Conservation (phyloP, 2,329 filamentous ascomycete species). For the Epichloe baconii region DNA sequence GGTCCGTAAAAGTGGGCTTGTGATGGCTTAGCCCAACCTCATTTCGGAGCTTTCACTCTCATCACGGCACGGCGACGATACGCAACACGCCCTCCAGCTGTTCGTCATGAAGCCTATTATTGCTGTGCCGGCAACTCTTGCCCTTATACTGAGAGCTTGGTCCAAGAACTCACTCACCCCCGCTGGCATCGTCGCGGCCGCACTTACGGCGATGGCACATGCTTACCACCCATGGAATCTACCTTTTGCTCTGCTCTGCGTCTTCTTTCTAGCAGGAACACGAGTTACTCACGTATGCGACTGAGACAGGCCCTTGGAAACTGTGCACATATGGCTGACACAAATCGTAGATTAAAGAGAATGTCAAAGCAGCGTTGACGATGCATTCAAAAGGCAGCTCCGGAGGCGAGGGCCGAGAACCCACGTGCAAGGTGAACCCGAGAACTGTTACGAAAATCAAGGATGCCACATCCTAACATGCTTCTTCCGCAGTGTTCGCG, state of each 20-base stretch:
- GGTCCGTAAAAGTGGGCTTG: too few species aligned
- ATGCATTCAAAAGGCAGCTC: conserved; percentile 58
- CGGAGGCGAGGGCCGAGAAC: conserved; percentile 71
- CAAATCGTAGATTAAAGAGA: conserved; percentile 59
- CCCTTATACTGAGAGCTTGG: conserved; percentile 54
- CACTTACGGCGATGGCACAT: conserved; percentile 63
- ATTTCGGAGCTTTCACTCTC: neutral
- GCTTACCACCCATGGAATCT: conserved; percentile 86
- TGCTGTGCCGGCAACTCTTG: conserved; percentile 43
- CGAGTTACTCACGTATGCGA: conserved; percentile 60
- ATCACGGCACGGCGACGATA: neutral
- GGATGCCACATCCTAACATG: neutral
- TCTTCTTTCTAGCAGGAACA: conserved; percentile 82
- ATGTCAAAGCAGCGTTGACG: conserved; percentile 71
- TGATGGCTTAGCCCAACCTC: neutral
- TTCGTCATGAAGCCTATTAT: conserved; percentile 42
- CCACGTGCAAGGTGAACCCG: conserved; percentile 55
- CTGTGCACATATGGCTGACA: neutral
- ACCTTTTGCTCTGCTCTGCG: conserved; percentile 70
- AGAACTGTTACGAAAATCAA: neutral
- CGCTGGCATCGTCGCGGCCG: conserved; percentile 57
- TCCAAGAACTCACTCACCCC: conserved; percentile 68
- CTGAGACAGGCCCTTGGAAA: conserved; percentile 1
- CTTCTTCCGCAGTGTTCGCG: conserved; percentile 49
- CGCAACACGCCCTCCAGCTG: neutral